Evolutionary conservation across 768 basidiomycete genomes (phyloP).

Genomic region (Ramaria sp.): DNA sequence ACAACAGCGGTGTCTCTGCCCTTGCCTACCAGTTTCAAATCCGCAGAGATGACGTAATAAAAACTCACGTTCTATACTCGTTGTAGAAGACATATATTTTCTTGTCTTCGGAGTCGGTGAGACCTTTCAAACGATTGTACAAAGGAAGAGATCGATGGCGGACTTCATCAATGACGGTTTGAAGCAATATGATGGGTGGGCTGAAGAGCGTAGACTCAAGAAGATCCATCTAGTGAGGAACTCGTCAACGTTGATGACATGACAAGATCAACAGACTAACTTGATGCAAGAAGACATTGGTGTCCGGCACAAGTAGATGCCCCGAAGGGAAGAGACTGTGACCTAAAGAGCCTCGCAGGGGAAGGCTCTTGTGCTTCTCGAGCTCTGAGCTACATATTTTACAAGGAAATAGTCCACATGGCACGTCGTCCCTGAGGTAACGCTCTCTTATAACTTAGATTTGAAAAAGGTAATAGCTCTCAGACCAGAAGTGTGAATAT

Average conservation of each 20-base stretch:
- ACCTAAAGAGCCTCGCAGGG: slow-evolving; percentile 41
- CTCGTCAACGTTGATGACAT: background rate
- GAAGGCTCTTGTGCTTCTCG: slow-evolving; percentile 35
- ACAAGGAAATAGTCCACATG: slow-evolving; percentile 74
- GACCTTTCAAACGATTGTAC: slow-evolving; percentile 81
- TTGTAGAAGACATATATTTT: slow-evolving; percentile 80
- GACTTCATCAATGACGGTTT: slow-evolving; percentile 95
- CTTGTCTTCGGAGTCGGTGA: slow-evolving; percentile 80
- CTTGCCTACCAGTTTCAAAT: background rate
- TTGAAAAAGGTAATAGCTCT: background rate
- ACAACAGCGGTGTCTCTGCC: slow-evolving; percentile 70
- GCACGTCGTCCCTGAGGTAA: slow-evolving; percentile 86
- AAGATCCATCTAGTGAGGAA: slow-evolving; percentile 70
- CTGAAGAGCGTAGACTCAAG: slow-evolving; percentile 68
- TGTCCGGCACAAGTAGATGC: slow-evolving; percentile 85
- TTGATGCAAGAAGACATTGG: slow-evolving; percentile 90
- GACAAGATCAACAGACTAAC: slow-evolving; percentile 25
- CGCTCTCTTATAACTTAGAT: slow-evolving; percentile 76
- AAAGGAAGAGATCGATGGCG: slow-evolving; percentile 87
- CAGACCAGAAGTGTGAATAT: background rate
- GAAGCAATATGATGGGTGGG: slow-evolving; percentile 78
- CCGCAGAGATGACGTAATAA: background rate
- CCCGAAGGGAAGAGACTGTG: slow-evolving; percentile 52
- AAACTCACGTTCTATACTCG: slow-evolving; percentile 67
- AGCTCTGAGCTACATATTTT: slow-evolving; percentile 35